phyloP scores from a whole-genome alignment of 257 asterid genomes.

The Nicotiana undulata region DNA sequence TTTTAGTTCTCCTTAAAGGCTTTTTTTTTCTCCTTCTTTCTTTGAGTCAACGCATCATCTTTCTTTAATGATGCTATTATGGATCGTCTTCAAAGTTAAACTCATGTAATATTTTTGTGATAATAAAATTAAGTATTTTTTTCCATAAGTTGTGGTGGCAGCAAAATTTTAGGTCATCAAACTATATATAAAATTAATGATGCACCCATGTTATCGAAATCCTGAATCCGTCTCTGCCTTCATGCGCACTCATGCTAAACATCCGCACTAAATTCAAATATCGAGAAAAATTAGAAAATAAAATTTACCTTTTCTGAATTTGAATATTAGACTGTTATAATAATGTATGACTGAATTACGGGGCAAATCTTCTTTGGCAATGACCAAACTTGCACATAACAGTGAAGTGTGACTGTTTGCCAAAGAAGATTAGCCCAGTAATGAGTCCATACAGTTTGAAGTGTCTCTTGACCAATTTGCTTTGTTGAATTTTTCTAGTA shows the following conservation, averaged over 20 bases:
- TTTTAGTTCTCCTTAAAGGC: too few species aligned
- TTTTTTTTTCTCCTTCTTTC: too few species aligned
- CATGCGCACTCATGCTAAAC: not conserved
- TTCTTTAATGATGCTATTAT: too few species aligned
- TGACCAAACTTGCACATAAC: not conserved
- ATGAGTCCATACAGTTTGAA: not conserved
- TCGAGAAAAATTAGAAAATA: not conserved
- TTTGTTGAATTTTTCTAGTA: not conserved
- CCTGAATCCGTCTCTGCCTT: too few species aligned
- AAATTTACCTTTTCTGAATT: not conserved
- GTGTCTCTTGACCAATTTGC: not conserved
- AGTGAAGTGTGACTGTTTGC: not conserved
- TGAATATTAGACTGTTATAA: not conserved
- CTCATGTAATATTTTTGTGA: too few species aligned
- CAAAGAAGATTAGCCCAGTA: conserved; percentile 10
- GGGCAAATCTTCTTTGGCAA: conserved; percentile 6
- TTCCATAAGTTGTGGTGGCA: too few species aligned
- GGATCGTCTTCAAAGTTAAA: too few species aligned
- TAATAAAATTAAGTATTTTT: too few species aligned
- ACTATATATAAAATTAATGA: too few species aligned
- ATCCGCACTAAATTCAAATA: not conserved
- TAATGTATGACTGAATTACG: not conserved
- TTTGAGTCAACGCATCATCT: too few species aligned
- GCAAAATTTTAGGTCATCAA: too few species aligned
- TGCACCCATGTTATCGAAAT: too few species aligned